Conservation (phyloP, 2,329 filamentous ascomycete species). For the Cylindrodendrum hubeiense region DNA sequence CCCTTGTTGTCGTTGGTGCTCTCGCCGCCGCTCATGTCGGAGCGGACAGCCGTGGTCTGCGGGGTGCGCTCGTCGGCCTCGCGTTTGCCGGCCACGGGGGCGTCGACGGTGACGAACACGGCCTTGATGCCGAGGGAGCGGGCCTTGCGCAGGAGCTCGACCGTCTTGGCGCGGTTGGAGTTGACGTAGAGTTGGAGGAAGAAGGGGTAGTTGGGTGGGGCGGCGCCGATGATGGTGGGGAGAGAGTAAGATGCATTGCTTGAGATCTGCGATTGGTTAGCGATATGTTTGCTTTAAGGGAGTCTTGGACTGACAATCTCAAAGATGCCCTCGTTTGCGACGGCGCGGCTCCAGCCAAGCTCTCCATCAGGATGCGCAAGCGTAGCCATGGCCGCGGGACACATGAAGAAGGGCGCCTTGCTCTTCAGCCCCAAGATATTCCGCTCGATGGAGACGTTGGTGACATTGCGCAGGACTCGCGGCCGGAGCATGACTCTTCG, state of each 20-base stretch:
- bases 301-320: conserved; percentile 36
- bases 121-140: conserved; percentile 61
- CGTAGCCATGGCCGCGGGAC: conserved; percentile 73
- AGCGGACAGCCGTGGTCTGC: conserved; percentile 56
- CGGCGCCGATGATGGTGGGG: conserved; percentile 41
- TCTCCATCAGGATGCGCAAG: conserved; percentile 76
- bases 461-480: conserved; percentile 68
- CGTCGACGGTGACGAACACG: conserved; percentile 67
- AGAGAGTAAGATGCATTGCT: conserved; percentile 45
- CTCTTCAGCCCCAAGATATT: conserved; percentile 65
- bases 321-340: conserved; percentile 43
- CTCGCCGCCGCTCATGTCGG: conserved; percentile 54
- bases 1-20: conserved; percentile 64
- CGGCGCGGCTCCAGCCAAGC: conserved; percentile 46
- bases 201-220: conserved; percentile 38
- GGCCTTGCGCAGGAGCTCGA: conserved; percentile 55
- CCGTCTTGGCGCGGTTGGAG: conserved; percentile 61
- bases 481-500: conserved; percentile 70
- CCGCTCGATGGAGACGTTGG: conserved; percentile 61
- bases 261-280: conserved; percentile 35
- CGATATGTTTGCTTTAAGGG: accelerated
- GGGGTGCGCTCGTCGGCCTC: conserved; percentile 67
- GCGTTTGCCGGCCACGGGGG: conserved; percentile 67
- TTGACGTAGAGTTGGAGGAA: conserved; percentile 66
- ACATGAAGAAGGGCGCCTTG: conserved; percentile 71